Conservation (phyloP, 1,284 basidiomycete species). For the Mycocalia duriaeana region DNA sequence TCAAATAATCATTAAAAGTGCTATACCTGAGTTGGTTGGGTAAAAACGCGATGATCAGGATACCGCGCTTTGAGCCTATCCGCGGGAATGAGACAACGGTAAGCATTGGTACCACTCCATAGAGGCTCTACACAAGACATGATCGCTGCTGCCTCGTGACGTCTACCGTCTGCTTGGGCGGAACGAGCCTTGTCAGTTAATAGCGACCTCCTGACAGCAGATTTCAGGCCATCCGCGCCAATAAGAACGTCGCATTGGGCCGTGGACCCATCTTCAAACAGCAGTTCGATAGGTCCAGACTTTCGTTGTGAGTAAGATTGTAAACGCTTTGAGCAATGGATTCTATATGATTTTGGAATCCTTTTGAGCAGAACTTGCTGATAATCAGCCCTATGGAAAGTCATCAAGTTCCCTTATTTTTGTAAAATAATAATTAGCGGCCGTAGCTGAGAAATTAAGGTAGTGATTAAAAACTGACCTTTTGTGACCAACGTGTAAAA, state of each 20-base stretch:
- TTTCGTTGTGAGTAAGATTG: slow-evolving; percentile 37
- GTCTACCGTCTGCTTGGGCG: slow-evolving; percentile 23
- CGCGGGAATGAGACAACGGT: slow-evolving; percentile 31
- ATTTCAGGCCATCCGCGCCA: slow-evolving; percentile 47
- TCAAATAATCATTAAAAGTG: background rate
- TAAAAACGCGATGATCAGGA: slow-evolving; percentile 33
- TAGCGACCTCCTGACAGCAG: slow-evolving; percentile 30
- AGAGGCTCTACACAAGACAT: slow-evolving; percentile 27
- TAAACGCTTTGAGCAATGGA: slow-evolving; percentile 44
- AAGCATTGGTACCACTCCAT: slow-evolving; percentile 35
- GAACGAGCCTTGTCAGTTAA: slow-evolving; percentile 25
- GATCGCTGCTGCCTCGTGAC: slow-evolving; percentile 27
- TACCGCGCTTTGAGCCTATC: slow-evolving; percentile 23
- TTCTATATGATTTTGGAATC: slow-evolving; percentile 33
- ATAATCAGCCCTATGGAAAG: slow-evolving; percentile 49
- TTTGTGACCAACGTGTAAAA: slow-evolving; percentile 42
- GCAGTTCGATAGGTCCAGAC: slow-evolving; percentile 33
- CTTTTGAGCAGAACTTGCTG: slow-evolving; percentile 40
- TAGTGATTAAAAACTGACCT: slow-evolving; percentile 24
- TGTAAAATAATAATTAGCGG: background rate
- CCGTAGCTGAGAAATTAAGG: background rate
- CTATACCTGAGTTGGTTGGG: slow-evolving; percentile 31
- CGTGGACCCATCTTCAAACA: slow-evolving; percentile 45
- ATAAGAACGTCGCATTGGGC: slow-evolving; percentile 44
- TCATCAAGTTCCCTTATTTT: slow-evolving; percentile 34